Evolutionary conservation across 2,329 filamentous ascomycete genomes (phyloP).

Genomic region (Magnaporthiopsis incrustans): DNA sequence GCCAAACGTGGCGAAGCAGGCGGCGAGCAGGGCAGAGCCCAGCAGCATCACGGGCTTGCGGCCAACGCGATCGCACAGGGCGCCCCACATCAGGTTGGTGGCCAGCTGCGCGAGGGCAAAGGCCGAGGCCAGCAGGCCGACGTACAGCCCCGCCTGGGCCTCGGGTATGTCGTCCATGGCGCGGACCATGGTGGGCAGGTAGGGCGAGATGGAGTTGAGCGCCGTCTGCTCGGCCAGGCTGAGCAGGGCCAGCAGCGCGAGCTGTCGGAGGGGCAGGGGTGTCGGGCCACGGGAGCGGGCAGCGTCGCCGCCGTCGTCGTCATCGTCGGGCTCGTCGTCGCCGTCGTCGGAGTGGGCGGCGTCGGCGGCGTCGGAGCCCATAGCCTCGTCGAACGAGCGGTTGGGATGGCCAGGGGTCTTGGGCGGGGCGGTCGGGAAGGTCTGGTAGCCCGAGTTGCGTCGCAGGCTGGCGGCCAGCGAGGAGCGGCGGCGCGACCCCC

Average conservation of each 20-base stretch:
- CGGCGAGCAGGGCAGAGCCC: conserved; percentile 74
- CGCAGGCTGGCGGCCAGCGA: conserved; percentile 19
- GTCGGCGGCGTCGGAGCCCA: conserved; percentile 15
- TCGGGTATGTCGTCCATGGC: conserved; percentile 73
- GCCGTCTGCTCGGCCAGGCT: conserved; percentile 93
- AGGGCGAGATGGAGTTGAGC: conserved; percentile 91
- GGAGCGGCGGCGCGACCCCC: conserved; percentile 13
- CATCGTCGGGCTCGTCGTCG: conserved; percentile 32
- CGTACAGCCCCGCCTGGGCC: conserved; percentile 71
- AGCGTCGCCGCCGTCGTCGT: conserved; percentile 32
- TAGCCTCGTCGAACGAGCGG: conserved; percentile 5
- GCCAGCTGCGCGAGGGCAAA: conserved; percentile 90
- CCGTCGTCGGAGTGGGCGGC: conserved; percentile 20
- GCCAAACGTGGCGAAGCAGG: conserved; percentile 79
- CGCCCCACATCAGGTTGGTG: conserved; percentile 90
- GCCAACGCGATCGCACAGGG: conserved; percentile 69
- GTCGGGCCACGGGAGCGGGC: conserved; percentile 29
- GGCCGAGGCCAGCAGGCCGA: conserved; percentile 80
- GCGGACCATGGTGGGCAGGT: conserved; percentile 85
- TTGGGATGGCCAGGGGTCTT: conserved; percentile 42
- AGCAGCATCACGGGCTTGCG: conserved; percentile 75
- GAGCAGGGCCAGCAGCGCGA: conserved; percentile 77
- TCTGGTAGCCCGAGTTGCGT: conserved; percentile 59
- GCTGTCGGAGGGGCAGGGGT: conserved; percentile 74
- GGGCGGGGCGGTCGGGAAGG: conserved; percentile 69